Base-by-base conservation (phyloP, 192 early-diverging fungal genomes). In the Coemansia sp. region DNA sequence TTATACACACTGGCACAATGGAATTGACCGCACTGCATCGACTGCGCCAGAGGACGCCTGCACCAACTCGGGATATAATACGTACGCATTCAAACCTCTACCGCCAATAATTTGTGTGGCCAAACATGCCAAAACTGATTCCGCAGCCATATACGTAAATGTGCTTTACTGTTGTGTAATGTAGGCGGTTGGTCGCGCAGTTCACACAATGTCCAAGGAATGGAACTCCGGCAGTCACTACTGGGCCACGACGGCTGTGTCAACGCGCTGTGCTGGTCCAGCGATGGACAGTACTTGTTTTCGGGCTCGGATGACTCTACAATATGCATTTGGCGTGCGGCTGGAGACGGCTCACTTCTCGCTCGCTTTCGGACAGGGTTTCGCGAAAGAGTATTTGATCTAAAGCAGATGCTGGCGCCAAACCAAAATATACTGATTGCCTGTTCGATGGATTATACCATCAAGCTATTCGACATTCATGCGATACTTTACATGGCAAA, bases 301-400 rank as follows among this genome's bases (percentile, higher is more conserved):
- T 82, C 84, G 19, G 86, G 89, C 1, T 89, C 87, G 14, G 89
- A 88, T 54, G 87, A 88, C 62, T 72, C 78, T 27, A 80, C 73
- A 6, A 70, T 86, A 29, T 82, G 86, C 49, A 70, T 86, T 29
- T 88, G 84, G 83, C 59, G 69, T n/a, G 75, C 78, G 4, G 73
- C 73, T 12, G 72, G 73, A 5, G 73, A 85, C 17, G 79, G 72
- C 22, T 61, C 64, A 2, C 67, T 79, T 14, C 69, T 78, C 3
- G 63, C 66, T 25, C 72, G 56, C 5, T 70, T 77, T 29, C 43
- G 41, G 10, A 85, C 85, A n/a, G 89, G 90, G 21, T 91, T 93
- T 75, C 54, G 60, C n/a, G 85, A 85, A 47, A 91, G 92, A 27
- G 87, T 93, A 9, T 93, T 93, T 74, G 87, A 88, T 65, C 86